Evolutionary conservation across 2,329 filamentous ascomycete genomes (phyloP).

Genomic region (Fusarium sterilihyphosum): DNA sequence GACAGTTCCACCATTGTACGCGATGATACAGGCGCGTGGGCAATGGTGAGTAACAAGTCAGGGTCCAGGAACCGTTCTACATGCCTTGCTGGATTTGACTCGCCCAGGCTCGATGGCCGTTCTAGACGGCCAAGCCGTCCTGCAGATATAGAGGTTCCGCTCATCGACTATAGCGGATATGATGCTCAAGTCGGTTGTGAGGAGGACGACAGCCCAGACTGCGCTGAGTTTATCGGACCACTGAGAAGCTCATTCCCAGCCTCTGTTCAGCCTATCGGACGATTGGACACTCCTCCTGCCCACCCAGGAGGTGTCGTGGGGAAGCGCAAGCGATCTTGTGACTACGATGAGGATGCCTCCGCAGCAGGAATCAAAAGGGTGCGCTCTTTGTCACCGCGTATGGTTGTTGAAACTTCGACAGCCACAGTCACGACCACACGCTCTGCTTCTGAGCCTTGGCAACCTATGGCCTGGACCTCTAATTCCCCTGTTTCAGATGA

Average conservation of each 20-base stretch:
- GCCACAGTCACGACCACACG: neutral
- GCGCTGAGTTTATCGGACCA: neutral
- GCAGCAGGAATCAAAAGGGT: neutral
- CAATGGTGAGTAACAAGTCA: neutral
- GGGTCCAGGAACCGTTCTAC: neutral
- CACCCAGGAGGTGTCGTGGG: neutral
- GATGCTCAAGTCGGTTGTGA: neutral
- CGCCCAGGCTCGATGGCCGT: neutral
- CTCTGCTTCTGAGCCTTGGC: neutral
- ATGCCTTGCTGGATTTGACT: neutral
- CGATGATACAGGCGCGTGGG: neutral
- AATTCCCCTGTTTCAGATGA: neutral
- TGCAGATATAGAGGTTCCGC: neutral
- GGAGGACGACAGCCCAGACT: neutral
- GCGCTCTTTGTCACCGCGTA: neutral
- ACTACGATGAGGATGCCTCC: slow-evolving; percentile 3
- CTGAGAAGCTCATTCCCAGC: neutral
- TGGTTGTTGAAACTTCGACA: neutral
- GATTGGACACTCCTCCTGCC: neutral
- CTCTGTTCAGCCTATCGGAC: neutral
- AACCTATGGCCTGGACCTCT: neutral
- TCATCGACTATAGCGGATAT: neutral
- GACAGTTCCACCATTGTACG: neutral
- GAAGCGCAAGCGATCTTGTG: slow-evolving; percentile 5
- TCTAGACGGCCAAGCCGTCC: neutral